Evolutionary conservation across 2,329 filamentous ascomycete genomes (phyloP), one percentile per base, ranked within the genome.

Genomic region (Phialemoniopsis sp.): DNA sequence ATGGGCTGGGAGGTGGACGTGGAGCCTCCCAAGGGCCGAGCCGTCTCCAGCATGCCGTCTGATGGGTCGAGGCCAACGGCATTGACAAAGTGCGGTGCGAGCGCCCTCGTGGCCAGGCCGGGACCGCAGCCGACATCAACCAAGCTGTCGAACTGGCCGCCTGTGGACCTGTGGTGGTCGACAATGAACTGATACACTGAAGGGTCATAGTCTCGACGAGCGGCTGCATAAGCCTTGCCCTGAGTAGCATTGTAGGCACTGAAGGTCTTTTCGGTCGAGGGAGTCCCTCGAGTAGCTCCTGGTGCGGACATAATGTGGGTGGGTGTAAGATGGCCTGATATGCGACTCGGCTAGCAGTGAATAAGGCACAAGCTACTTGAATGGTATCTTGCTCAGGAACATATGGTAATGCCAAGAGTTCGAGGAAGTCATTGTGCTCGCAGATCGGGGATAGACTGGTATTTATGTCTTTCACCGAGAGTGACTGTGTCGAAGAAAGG

Each of bases 71-170:
- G 48, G 5, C 74, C 78, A 13, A 72, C 55, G 8, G 60, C 69
- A 18, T 60, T 51, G 1, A 51, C 41, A 49, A 81, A 81, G 28
- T 59, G 60, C 0, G 57, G 53, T 0, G 69, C 67, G 2, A 80
- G 60, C 5, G 57, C 59, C 3, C 67, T 63, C 1, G 63, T 64
- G 0, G 68, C 72, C 12, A 55, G 68, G 4, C 77, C 78, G 0
- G 77, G 76, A 0, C 78, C 76, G 48, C 74, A 79, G 26, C 78
- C 78, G 6, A 80, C 56, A 44, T 82, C 77, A 12, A 78, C 50
- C 0, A 78, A 44, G 3, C 56, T 59, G 21, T 58, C 50, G 13
- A 71, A 47, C 12, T 60, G 38, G 12, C 72, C 73, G 15, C 69
- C 68, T 0, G 64, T 68, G 1, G 63, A 57, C 2, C 48, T 54